These are phyloP conservation scores for Populus hybrid DNA, from an alignment of 441 rosid genomes.

Conservation along the genomic window DNA sequence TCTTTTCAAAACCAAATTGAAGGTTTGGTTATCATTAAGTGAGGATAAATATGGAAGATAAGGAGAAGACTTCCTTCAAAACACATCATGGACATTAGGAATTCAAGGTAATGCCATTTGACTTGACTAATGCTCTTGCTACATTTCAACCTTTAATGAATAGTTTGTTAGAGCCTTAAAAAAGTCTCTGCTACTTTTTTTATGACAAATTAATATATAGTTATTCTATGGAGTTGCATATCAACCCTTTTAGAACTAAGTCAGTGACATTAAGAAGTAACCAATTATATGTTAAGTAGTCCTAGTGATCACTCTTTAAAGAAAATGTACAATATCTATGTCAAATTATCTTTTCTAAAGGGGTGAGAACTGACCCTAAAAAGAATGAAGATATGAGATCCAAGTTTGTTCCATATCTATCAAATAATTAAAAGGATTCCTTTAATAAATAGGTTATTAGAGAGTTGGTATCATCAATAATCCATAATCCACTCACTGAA, in stretches of 20 bases:
- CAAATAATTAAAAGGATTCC: background rate
- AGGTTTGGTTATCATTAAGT: background rate
- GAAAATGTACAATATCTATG: too few relatives aligned
- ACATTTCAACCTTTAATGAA: too few relatives aligned
- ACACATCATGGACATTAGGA: background rate
- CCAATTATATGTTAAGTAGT: too few relatives aligned
- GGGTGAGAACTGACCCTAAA: background rate
- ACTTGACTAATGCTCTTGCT: too few relatives aligned
- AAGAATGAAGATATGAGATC: background rate
- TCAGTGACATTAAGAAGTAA: too few relatives aligned
- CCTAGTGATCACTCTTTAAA: too few relatives aligned
- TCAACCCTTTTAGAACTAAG: too few relatives aligned
- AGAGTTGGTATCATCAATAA: background rate
- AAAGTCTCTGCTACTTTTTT: too few relatives aligned
- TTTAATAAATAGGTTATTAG: background rate
- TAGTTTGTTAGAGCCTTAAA: too few relatives aligned
- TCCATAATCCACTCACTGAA: background rate
- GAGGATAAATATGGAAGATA: background rate
- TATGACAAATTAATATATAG: too few relatives aligned
- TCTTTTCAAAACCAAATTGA: background rate
- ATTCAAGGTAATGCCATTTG: too few relatives aligned
- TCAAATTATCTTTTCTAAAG: background rate
- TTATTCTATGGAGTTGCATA: too few relatives aligned
- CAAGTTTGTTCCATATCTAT: background rate
- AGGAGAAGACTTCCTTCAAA: background rate